Percentiles rank a stretch among this genome's conserved stretches.
These are phyloP conservation scores for Perkinsus olseni DNA, from an alignment of 169 alveolate species.

Conservation along the genomic window DNA sequence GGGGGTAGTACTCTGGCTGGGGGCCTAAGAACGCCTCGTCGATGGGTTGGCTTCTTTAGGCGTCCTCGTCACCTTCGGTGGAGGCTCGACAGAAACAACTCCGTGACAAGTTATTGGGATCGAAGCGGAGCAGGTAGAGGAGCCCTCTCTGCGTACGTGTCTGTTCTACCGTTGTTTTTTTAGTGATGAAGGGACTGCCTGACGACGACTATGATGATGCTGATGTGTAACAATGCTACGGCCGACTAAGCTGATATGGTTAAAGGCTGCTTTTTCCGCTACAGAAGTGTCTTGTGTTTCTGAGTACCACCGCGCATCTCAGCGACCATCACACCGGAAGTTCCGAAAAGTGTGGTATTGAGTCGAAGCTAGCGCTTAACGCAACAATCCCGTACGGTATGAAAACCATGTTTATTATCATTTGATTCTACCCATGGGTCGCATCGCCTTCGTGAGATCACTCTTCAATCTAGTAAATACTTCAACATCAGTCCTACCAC, in stretches of 20 bases:
- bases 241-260: background rate
- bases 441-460: background rate
- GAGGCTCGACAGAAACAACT: background rate
- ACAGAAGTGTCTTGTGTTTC: background rate
- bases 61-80: background rate
- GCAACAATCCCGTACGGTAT: background rate
- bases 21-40: background rate
- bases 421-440: background rate
- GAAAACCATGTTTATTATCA: background rate
- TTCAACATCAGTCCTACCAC: background rate
- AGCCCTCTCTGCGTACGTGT: background rate
- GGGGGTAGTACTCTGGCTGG: background rate
- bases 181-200: background rate
- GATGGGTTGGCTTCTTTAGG: background rate
- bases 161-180: background rate
- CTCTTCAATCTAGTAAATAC: background rate
- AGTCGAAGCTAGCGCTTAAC: no score
- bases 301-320: background rate
- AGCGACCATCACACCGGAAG: no score
- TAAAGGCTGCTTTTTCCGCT: background rate
- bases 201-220: no score
- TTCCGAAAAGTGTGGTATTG: no score
- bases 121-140: background rate
- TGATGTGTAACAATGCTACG: background rate
- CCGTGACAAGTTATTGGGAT: background rate